Evolutionary conservation across 1,139 yeast species (phyloP), one percentile per base, ranked within the genome.

Genomic region (Suhomyces choctaworum): DNA sequence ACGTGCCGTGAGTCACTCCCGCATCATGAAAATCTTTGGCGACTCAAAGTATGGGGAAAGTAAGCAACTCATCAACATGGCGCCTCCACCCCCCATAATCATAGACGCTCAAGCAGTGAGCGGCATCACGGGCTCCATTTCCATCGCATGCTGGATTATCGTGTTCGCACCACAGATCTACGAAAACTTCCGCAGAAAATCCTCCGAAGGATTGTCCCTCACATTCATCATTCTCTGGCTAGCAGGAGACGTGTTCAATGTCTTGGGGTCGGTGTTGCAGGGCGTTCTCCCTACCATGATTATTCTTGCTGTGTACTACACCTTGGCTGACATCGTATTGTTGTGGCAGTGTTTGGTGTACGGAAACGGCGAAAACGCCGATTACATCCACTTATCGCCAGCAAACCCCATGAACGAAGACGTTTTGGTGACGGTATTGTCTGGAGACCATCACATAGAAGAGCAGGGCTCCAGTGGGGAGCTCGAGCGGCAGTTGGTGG

Each of bases 111-210:
- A 80, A 48, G 86, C 87, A 8, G 78, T 88, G 25, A 83, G 94
- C 54, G 96, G 95, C 4, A 84, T 88, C 42, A 78, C 92, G 15
- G 96, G 96, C 50, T 84, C 95, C 16, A 87, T 92, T 30, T 90
- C 97, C 12, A 76, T 92, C 28, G 96, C 97, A 13, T 92, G 97
- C 59, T 92, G 98, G 98, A 84, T 92, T 44, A 89, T 92, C 36
- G 97, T 92, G 16, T 92, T 92, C 68, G 95, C 96, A 25, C 98
- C 98, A 11, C 98, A 92, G 57, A 83, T 92, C 29, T 90, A 88
- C 59, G 97, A 92, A 56, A 90, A 90, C 60, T 89, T 86, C 56
- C 73, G 75, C 42, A 70, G 97, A 53, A 81, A 85, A 56, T 80
- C 89, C 22, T 79, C 95, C 3, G 96, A 89, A 42, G 97, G 97